Conservation (phyloP, 441 rosid species). For the Pelargonium fulgidum region DNA sequence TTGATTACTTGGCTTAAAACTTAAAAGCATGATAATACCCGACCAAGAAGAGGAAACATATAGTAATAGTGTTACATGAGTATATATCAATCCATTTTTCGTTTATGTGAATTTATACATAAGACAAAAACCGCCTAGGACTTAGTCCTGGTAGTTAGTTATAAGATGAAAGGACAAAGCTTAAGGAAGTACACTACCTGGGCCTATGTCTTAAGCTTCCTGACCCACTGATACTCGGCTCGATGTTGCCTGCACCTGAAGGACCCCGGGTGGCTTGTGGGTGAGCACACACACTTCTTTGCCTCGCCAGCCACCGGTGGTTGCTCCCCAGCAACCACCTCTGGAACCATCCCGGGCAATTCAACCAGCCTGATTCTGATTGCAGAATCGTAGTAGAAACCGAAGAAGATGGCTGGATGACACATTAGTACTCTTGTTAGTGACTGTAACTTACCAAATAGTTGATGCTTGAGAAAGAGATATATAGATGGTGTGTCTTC, state of each 20-base stretch:
- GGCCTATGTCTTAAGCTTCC: not conserved
- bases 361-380: not conserved
- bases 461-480: not conserved
- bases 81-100: not conserved
- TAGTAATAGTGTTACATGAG: not conserved
- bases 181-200: not conserved
- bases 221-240: constrained; percentile 6
- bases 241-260: constrained; percentile 46
- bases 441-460: not conserved
- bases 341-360: not conserved
- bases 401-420: not conserved
- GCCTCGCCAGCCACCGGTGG: constrained; percentile 11
- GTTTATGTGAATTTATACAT: not conserved
- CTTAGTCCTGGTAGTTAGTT: not conserved
- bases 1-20: too few species aligned
- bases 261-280: constrained; percentile 45
- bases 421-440: not conserved
- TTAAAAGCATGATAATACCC: too few species aligned
- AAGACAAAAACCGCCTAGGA: not conserved
- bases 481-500: not conserved
- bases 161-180: not conserved
- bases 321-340: not conserved
- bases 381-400: not conserved
- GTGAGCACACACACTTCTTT: constrained; percentile 42
- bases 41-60: not conserved